phyloP scores from a whole-genome alignment of 345 rosid species.

The Brassica carinata region DNA sequence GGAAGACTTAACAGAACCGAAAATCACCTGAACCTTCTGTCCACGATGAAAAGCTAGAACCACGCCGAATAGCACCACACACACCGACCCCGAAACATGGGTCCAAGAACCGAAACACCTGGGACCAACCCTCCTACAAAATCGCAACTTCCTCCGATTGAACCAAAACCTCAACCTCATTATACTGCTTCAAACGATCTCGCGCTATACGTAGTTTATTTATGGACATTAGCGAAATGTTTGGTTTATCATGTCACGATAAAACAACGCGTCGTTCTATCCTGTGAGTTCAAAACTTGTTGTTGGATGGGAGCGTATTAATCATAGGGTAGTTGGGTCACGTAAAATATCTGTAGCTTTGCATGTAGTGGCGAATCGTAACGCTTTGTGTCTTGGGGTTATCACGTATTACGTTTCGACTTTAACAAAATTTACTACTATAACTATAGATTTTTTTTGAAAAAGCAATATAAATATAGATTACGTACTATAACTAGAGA shows the following conservation, averaged over 20 bases:
- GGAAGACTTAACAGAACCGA: background rate
- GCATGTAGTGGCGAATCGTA: slow-evolving; percentile 46
- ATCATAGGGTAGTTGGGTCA: slow-evolving; percentile 31
- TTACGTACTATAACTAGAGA: slow-evolving; percentile 31
- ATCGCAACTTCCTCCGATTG: background rate
- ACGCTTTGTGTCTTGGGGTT: slow-evolving; percentile 50
- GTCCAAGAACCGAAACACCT: background rate
- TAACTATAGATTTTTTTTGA: background rate
- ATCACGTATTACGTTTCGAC: slow-evolving; percentile 37
- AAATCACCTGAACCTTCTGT: background rate
- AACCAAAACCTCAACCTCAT: background rate
- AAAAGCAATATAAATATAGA: background rate
- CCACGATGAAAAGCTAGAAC: background rate
- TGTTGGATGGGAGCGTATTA: slow-evolving; percentile 15
- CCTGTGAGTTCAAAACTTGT: background rate
- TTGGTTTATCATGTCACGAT: slow-evolving; percentile 6
- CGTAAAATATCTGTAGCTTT: slow-evolving; percentile 27
- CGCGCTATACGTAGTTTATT: slow-evolving; percentile 33
- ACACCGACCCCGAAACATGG: background rate
- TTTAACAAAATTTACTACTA: slow-evolving; percentile 26
- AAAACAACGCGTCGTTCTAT: background rate
- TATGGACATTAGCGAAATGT: slow-evolving; percentile 38
- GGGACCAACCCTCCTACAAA: background rate
- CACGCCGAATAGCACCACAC: background rate
- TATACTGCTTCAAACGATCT: background rate